These are phyloP conservation scores for Boletus pseudo-olivaceus DNA, from an alignment of 768 basidiomycete species.

Conservation along the genomic window DNA sequence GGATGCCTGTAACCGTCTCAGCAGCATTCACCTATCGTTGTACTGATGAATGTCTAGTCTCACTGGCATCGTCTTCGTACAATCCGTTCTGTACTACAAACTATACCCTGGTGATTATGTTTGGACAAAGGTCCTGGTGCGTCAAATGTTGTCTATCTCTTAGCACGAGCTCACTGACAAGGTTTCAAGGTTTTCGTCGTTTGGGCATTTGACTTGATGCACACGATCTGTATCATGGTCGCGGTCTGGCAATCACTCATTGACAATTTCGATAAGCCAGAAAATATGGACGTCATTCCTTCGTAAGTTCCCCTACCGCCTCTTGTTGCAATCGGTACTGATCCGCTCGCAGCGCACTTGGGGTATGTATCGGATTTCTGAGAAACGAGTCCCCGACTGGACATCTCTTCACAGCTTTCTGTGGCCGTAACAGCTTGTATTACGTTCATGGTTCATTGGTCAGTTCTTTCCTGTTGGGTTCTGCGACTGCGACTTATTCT, in stretches of 20 bases:
- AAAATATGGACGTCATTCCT: conserved; percentile 29
- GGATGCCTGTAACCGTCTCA: conserved; percentile 22
- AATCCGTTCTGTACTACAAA: conserved; percentile 29
- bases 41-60: conserved; percentile 22
- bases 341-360: conserved; percentile 20
- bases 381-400: background rate
- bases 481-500: background rate
- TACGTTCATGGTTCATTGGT: conserved; percentile 36
- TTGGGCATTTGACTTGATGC: conserved; percentile 29
- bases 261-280: conserved; percentile 20
- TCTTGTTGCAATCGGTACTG: background rate
- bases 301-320: conserved; percentile 13
- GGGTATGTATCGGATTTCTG: conserved; percentile 13
- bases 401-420: conserved; percentile 20
- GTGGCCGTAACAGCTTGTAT: conserved; percentile 31
- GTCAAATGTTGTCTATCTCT: background rate
- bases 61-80: conserved; percentile 32
- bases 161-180: background rate
- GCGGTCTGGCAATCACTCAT: conserved; percentile 30
- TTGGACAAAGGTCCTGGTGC: conserved; percentile 29
- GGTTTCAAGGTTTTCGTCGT: conserved; percentile 24
- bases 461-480: background rate
- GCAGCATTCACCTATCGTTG: background rate
- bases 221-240: conserved; percentile 26
- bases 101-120: conserved; percentile 28